phyloP scores from a whole-genome alignment of 169 alveolate species.

The Plasmodium cynomolgi region DNA sequence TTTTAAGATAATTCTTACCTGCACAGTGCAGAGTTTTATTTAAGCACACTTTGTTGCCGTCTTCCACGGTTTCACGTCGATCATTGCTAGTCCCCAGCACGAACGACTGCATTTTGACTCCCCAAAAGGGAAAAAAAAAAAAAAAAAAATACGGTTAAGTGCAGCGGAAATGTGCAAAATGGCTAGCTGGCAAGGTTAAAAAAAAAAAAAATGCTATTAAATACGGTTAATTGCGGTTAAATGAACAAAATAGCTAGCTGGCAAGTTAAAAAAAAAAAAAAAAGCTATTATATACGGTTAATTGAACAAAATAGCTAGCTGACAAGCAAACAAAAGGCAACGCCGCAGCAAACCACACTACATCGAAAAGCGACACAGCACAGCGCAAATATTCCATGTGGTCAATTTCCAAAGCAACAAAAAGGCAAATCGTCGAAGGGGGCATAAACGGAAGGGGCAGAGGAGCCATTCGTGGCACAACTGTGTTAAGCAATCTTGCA shows the following conservation, averaged over 20 bases:
- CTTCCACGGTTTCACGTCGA: not conserved
- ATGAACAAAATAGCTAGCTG: not conserved
- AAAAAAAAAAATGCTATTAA: not conserved
- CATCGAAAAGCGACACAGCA: not conserved
- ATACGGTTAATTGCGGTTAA: not conserved
- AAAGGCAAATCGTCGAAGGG: not conserved
- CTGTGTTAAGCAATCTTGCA: not conserved
- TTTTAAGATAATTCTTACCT: not conserved
- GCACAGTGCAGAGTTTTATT: slow-evolving; percentile 1
- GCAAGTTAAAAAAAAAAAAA: not conserved
- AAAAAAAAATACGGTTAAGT: not conserved
- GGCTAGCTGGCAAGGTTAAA: not conserved
- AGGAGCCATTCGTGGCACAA: not conserved
- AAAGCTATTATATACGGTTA: not conserved
- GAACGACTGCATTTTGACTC: not conserved
- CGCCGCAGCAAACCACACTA: not conserved
- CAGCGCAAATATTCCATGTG: not conserved
- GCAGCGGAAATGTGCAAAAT: not conserved
- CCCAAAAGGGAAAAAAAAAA: not conserved
- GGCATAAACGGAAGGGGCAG: not conserved
- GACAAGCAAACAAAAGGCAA: not conserved
- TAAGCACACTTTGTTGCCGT: not conserved
- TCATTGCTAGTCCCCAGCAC: not conserved
- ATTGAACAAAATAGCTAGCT: not conserved
- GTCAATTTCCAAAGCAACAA: not conserved